Evolutionary conservation across 257 asterid species (phyloP).

Genomic region (Lavandula angustifolia): DNA sequence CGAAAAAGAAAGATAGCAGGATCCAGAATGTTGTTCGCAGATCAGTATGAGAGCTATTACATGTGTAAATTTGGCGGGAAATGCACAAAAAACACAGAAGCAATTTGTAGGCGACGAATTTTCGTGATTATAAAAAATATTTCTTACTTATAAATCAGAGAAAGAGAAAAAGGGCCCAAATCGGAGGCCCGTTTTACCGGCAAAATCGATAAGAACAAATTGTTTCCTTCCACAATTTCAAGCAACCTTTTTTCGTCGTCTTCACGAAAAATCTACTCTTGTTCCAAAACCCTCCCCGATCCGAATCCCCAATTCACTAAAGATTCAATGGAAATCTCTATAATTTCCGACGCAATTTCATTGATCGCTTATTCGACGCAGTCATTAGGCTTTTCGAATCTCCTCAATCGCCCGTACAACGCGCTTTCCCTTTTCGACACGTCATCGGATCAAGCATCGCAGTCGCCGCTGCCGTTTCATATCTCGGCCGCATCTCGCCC

Average conservation of each 20-base stretch:
- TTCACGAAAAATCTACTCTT: slow-evolving; percentile 37
- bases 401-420: slow-evolving; percentile 42
- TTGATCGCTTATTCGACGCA: slow-evolving; percentile 51
- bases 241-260: slow-evolving; percentile 13
- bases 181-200: slow-evolving; percentile 28
- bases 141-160: neutral
- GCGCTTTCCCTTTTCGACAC: slow-evolving; percentile 43
- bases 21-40: neutral
- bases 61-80: slow-evolving; percentile 13
- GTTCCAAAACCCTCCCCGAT: slow-evolving; percentile 16
- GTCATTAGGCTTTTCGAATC: slow-evolving; percentile 47
- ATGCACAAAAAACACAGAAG: neutral
- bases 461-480: slow-evolving; percentile 40
- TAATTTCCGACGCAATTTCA: slow-evolving; percentile 59
- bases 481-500: slow-evolving; percentile 63
- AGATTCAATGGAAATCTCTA: slow-evolving; percentile 56
- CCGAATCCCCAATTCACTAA: slow-evolving; percentile 35
- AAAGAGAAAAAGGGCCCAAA: neutral
- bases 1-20: neutral
- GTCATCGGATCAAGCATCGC: slow-evolving; percentile 46
- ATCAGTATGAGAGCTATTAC: neutral
- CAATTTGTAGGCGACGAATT: too few relatives aligned
- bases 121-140: too few relatives aligned
- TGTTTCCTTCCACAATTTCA: slow-evolving; percentile 35
- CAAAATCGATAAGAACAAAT: slow-evolving; percentile 21